phyloP scores from a whole-genome alignment of 257 asterid genomes.

The Osmanthus fragrans region DNA sequence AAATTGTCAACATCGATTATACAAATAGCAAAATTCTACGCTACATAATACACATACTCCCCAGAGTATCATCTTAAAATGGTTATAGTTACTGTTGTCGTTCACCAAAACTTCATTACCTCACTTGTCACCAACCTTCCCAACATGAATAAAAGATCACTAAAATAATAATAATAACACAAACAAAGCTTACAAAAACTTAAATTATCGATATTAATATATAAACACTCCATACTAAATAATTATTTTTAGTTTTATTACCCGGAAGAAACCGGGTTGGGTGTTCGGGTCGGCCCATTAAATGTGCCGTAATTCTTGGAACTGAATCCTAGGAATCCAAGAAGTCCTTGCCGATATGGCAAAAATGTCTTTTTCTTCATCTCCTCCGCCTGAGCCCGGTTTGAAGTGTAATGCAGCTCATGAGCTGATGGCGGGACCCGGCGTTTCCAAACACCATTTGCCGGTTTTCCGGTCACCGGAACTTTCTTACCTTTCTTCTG shows the following conservation, averaged over 20 bases:
- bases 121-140: no score
- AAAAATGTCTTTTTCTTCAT: constrained; percentile 94
- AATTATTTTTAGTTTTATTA: constrained; percentile 36
- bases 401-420: constrained; percentile 81
- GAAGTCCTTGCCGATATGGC: constrained; percentile 84
- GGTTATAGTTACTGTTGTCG: no score
- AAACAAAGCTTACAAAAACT: no score
- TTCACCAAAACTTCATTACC: no score
- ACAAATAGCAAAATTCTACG: no score
- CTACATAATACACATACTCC: no score
- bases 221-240: no score
- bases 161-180: no score
- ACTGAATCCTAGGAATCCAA: constrained; percentile 92
- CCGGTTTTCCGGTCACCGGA: constrained; percentile 39
- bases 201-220: no score
- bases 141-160: no score
- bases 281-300: constrained; percentile 75
- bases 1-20: no score
- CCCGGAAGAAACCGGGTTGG: constrained; percentile 87
- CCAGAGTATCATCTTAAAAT: no score
- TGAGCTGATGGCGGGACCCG: constrained; percentile 71
- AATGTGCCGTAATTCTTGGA: constrained; percentile 91
- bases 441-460: constrained; percentile 50
- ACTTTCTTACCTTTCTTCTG: constrained; percentile 25
- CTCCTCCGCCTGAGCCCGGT: constrained; percentile 96